A percentile compares a stretch with the other conserved stretches of the same genome.
Evolutionary conservation across 2,329 filamentous ascomycete genomes (phyloP).

Genomic region (Penicillium nordicum): DNA sequence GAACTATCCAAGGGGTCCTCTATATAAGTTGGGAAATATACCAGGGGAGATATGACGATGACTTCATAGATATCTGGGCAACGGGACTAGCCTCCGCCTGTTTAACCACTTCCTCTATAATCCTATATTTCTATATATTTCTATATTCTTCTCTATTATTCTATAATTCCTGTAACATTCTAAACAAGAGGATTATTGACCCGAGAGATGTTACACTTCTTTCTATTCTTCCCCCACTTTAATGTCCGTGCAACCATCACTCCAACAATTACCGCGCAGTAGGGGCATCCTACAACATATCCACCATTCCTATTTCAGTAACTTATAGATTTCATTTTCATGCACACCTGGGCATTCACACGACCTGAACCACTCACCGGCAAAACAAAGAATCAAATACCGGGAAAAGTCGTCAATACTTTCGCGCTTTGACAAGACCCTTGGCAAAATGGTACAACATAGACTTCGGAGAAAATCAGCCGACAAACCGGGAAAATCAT

Average conservation of each 20-base stretch:
- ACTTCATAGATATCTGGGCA: constrained; percentile 22
- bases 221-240: neutral
- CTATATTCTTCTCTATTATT: neutral
- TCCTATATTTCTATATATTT: no score
- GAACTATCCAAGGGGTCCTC: neutral
- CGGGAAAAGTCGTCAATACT: constrained; percentile 7
- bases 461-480: constrained; percentile 1
- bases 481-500: constrained; percentile 1
- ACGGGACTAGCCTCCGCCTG: constrained; percentile 25
- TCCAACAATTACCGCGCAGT: neutral
- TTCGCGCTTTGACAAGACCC: constrained; percentile 8
- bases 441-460: neutral
- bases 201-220: neutral
- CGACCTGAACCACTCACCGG: constrained; percentile 12
- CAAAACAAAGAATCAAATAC: neutral
- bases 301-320: neutral
- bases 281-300: neutral
- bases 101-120: constrained; percentile 4
- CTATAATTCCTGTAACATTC: neutral
- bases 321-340: neutral
- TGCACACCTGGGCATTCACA: neutral
- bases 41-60: constrained; percentile 10
- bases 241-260: constrained; percentile 1
- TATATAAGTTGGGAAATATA: neutral
- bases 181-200: neutral